These are phyloP conservation scores for Tetraselmis striata DNA, from an alignment of 139 green algal genomes.

Conservation along the genomic window DNA sequence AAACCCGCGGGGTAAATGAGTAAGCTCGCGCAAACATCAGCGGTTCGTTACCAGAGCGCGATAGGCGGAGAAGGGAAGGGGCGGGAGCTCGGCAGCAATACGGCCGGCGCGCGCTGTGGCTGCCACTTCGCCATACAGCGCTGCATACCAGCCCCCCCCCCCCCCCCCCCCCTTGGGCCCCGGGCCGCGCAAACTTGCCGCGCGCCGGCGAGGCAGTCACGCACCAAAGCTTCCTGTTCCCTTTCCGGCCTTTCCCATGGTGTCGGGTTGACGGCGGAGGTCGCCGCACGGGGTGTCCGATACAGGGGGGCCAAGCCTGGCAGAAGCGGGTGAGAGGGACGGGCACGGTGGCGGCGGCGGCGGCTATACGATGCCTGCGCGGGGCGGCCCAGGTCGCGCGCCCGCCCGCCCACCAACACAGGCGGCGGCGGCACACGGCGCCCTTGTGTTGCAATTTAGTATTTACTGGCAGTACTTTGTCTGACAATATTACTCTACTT, in stretches of 20 bases:
- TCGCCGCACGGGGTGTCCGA: background rate
- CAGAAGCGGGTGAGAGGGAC: background rate
- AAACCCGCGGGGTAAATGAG: background rate
- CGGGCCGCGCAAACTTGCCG: background rate
- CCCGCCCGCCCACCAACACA: background rate
- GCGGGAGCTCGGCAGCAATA: background rate
- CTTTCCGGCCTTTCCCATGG: constrained; percentile 91
- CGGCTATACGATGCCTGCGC: too few relatives aligned
- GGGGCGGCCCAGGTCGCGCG: too few relatives aligned
- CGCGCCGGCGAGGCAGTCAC: constrained; percentile 8
- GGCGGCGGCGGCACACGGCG: too few relatives aligned
- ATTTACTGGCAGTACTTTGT: too few relatives aligned
- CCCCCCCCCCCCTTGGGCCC: too few relatives aligned
- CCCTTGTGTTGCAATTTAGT: too few relatives aligned
- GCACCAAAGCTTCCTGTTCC: constrained; percentile 89
- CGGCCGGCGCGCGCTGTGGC: background rate
- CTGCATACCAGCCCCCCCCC: too few relatives aligned
- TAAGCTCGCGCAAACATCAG: constrained; percentile 6
- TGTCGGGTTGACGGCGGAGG: background rate
- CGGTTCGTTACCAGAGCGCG: constrained; percentile 4
- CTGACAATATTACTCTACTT: too few relatives aligned
- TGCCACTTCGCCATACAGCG: too few relatives aligned
- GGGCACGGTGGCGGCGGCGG: background rate
- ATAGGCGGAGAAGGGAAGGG: too few relatives aligned
- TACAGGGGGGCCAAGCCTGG: background rate